Base-by-base conservation (phyloP, 129 eudicot genomes). In the Escallonia rubra region DNA sequence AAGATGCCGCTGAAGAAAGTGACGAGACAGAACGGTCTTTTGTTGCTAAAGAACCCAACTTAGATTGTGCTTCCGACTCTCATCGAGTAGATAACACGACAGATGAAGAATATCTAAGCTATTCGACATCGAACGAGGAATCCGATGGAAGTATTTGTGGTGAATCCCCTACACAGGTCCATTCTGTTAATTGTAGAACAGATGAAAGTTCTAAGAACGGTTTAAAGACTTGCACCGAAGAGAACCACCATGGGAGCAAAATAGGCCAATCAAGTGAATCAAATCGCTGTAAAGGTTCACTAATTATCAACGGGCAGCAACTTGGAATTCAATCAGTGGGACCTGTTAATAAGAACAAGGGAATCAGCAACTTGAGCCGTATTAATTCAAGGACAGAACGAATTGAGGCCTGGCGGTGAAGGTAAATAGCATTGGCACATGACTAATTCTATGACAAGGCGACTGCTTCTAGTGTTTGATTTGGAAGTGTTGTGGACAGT, bases 361-460 rank as follows among this genome's bases (percentile, higher is more conserved):
- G 66, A 51, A 59, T 78, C 10, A 76, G 81, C 82, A 87, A 78
- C 58, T 64, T 85, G 76, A 87, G 79, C 78, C 79, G 76, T 55
- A 78, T 74, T 56, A 83, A 81, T 50, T 70, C 91, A 8, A 77
- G 80, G 71, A 73, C 78, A 4, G 91, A 87, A 69, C 58, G 87
- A 58, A 74, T 71, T 12, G 91, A 87, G 78, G 91, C 91, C 40
- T 77, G 88, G 86, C 74, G 88, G 13, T 82, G 76, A 85, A 59
- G 34, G 34, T 23, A 23, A 23, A 23, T 23, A 23, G 34, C 34
- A 23, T 23, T 1, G 34, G 34, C 34, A 23, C 34, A 23, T 23
- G 34, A 23, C 34, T 23, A 23, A 23, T 23, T 23, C 34, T 23
- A 23, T 23, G 34, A 23, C 34, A 0, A 23, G 34, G 34, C 34